Conservation (phyloP, 2,329 filamentous ascomycete species). For the Penicillium sclerotiorum region DNA sequence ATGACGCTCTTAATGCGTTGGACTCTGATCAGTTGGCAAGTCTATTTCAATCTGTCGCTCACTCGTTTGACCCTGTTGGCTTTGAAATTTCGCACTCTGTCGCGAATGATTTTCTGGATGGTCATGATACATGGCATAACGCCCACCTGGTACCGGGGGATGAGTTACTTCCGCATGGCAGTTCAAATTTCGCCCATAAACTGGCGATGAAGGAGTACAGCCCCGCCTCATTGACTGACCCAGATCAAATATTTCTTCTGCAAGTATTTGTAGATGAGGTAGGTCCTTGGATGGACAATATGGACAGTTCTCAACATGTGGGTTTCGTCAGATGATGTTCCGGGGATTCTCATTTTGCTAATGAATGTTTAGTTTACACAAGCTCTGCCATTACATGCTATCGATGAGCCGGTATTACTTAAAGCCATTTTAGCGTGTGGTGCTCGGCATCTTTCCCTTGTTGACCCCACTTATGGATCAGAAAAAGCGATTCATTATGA, state of each 20-base stretch:
- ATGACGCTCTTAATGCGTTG: slow-evolving; percentile 34
- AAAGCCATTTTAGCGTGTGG: slow-evolving; percentile 90
- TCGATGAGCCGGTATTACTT: slow-evolving; percentile 82
- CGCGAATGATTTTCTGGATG: slow-evolving; percentile 30
- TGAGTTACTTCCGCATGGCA: slow-evolving; percentile 30
- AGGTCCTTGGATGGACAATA: slow-evolving; percentile 89
- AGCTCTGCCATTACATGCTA: slow-evolving; percentile 77
- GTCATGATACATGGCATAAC: slow-evolving; percentile 29
- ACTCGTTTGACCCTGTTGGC: slow-evolving; percentile 52
- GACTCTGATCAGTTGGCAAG: slow-evolving; percentile 42
- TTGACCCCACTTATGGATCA: slow-evolving; percentile 69
- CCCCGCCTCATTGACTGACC: slow-evolving; percentile 68
- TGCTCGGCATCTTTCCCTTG: slow-evolving; percentile 74
- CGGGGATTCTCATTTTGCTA: slow-evolving; percentile 4
- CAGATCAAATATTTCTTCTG: slow-evolving; percentile 85
- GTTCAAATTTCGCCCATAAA: slow-evolving; percentile 41
- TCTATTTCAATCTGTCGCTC: slow-evolving; percentile 55
- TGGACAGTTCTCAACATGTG: slow-evolving; percentile 79
- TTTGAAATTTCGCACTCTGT: slow-evolving; percentile 46
- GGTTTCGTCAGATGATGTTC: slow-evolving; percentile 20
- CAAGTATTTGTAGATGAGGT: slow-evolving; percentile 91
- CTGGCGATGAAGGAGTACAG: slow-evolving; percentile 47
- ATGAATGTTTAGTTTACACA: slow-evolving; percentile 65
- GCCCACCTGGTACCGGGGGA: slow-evolving; percentile 24
- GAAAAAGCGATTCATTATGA: slow-evolving; percentile 83